Percentiles rank a stretch among this genome's conserved stretches.
phyloP scores from a whole-genome alignment of 192 early-diverging fungal genomes.

The Umbelopsis sp. region DNA sequence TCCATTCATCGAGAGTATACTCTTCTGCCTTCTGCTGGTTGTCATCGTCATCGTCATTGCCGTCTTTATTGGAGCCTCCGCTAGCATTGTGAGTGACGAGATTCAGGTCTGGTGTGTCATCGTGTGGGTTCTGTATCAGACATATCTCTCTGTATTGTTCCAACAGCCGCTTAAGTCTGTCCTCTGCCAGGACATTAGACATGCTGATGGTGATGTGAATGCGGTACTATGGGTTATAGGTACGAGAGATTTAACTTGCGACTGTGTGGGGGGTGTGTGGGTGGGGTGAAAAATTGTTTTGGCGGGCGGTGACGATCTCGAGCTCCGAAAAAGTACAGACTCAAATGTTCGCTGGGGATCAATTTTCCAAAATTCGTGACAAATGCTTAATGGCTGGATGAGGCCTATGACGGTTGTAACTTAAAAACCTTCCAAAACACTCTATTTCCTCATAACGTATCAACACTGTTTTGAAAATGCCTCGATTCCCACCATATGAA shows the following conservation, averaged over 20 bases:
- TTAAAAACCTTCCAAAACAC: no score
- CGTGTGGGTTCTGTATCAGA: not conserved
- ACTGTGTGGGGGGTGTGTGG: not conserved
- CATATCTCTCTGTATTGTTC: slow-evolving; percentile 14
- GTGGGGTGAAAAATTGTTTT: not conserved
- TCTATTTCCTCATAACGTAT: no score
- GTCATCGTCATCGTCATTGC: not conserved
- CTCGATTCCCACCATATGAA: no score
- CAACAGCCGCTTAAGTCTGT: slow-evolving; percentile 2
- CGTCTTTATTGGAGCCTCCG: not conserved
- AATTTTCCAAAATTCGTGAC: not conserved
- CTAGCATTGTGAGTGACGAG: not conserved
- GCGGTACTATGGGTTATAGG: not conserved
- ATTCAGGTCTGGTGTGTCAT: not conserved
- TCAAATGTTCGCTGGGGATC: not conserved
- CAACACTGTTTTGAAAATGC: no score
- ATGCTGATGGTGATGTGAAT: not conserved
- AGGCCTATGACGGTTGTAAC: no score
- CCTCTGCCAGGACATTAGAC: not conserved
- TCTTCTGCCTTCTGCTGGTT: not conserved
- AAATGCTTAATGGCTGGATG: not conserved
- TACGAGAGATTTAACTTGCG: not conserved
- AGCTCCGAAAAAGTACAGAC: no score
- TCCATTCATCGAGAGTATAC: slow-evolving; percentile 4
- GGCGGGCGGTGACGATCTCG: not conserved